These are phyloP conservation scores for Penicillium sp. DNA, from an alignment of 2,329 filamentous ascomycete species.

Conservation along the genomic window DNA sequence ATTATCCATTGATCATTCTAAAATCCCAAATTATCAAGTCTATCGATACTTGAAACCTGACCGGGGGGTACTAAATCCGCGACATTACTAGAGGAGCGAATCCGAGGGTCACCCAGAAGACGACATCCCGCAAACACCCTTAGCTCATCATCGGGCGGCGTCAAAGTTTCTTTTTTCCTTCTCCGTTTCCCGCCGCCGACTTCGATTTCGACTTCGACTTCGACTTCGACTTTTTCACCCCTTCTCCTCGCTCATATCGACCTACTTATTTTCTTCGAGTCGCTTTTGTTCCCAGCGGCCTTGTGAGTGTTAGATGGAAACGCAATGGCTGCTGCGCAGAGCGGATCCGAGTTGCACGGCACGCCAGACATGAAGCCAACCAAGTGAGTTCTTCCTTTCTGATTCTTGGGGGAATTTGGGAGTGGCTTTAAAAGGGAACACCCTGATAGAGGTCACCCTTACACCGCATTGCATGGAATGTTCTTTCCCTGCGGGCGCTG, in stretches of 20 bases:
- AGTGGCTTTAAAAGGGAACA: neutral
- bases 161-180: slow-evolving; percentile 21
- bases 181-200: slow-evolving; percentile 7
- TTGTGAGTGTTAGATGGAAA: slow-evolving; percentile 35
- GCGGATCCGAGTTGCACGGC: slow-evolving; percentile 50
- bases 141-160: slow-evolving; percentile 32
- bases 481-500: slow-evolving; percentile 13
- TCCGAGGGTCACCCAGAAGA: slow-evolving; percentile 11
- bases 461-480: slow-evolving; percentile 19
- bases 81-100: slow-evolving; percentile 5
- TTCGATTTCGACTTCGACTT: neutral
- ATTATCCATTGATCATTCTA: neutral
- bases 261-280: slow-evolving; percentile 6
- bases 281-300: slow-evolving; percentile 10
- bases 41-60: neutral
- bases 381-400: slow-evolving; percentile 49
- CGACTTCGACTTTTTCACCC: slow-evolving; percentile 8
- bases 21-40: neutral
- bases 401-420: slow-evolving; percentile 2
- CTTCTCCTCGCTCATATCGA: slow-evolving; percentile 9
- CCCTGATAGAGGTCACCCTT: slow-evolving; percentile 3
- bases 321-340: slow-evolving; percentile 44
- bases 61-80: neutral
- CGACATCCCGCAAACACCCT: slow-evolving; percentile 37
- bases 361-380: slow-evolving; percentile 59